These are phyloP conservation scores for Ceratocystis papillata DNA, from an alignment of 2,329 filamentous ascomycete genomes.

Conservation along the genomic window DNA sequence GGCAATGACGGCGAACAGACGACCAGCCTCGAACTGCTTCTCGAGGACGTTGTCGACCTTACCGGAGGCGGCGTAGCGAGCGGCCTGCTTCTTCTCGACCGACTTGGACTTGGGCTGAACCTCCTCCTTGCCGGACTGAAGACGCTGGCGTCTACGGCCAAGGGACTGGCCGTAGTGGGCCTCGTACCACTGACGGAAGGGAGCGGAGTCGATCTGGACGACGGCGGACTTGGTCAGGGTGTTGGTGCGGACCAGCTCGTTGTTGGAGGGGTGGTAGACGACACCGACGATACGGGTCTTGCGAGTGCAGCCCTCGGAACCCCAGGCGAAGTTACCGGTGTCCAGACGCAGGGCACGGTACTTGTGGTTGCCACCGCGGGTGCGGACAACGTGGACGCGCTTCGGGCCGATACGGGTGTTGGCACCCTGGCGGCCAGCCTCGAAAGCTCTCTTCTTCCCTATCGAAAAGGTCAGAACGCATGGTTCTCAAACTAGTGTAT, in stretches of 20 bases:
- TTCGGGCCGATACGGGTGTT: slow-evolving; percentile 98
- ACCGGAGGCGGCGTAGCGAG: slow-evolving; percentile 66
- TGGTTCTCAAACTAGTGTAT: slow-evolving; percentile 36
- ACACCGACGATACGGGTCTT: slow-evolving; percentile 99
- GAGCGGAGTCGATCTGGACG: slow-evolving; percentile 95
- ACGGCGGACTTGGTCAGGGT: slow-evolving; percentile 98
- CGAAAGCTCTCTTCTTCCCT: slow-evolving; percentile 97
- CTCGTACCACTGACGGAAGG: slow-evolving; percentile 99
- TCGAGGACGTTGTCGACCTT: slow-evolving; percentile 90
- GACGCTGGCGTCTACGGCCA: slow-evolving; percentile 84
- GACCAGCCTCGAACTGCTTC: slow-evolving; percentile 99
- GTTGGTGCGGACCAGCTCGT: slow-evolving; percentile 99
- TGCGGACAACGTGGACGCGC: slow-evolving; percentile 93
- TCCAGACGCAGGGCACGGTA: slow-evolving; percentile 98
- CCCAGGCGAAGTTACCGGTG: slow-evolving; percentile 98
- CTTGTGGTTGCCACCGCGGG: slow-evolving; percentile 98
- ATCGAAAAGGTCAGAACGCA: slow-evolving; percentile 65
- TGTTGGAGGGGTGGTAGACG: slow-evolving; percentile 99
- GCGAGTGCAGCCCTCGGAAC: slow-evolving; percentile 92
- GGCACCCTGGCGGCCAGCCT: slow-evolving; percentile 97
- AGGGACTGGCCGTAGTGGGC: slow-evolving; percentile 91
- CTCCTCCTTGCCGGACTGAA: slow-evolving; percentile 49
- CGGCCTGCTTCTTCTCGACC: slow-evolving; percentile 93
- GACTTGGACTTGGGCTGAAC: slow-evolving; percentile 87
- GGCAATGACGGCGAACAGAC: slow-evolving; percentile 85